Percentiles rank a stretch among this genome's conserved stretches.
Conservation (phyloP, 495 filamentous ascomycete species). For the Penicillium manginii region DNA sequence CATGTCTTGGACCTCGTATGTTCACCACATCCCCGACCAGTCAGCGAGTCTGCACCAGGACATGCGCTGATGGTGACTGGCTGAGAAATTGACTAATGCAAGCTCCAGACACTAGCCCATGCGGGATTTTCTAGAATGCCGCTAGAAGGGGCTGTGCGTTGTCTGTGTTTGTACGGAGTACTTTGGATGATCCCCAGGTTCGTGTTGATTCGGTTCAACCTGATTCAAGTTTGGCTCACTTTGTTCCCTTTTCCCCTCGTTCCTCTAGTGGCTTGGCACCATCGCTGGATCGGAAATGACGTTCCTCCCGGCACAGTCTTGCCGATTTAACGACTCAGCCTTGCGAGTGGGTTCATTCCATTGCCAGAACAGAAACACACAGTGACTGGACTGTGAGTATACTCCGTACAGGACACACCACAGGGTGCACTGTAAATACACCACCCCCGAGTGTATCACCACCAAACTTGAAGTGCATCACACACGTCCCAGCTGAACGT, state of each 20-base stretch:
- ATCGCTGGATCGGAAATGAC: background rate
- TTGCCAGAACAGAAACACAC: background rate
- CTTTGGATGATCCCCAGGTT: background rate
- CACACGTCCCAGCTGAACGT: no score
- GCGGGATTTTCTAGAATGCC: slow-evolving; percentile 3
- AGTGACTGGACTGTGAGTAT: no score
- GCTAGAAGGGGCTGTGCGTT: slow-evolving; percentile 2
- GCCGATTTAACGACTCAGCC: slow-evolving; percentile 2
- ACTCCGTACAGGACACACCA: no score
- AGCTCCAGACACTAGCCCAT: background rate
- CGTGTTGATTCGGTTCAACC: background rate
- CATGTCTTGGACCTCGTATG: background rate
- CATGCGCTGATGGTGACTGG: slow-evolving; percentile 6
- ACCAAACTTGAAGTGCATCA: no score
- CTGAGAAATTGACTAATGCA: slow-evolving; percentile 17
- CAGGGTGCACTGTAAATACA: no score
- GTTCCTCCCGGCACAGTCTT: slow-evolving; percentile 1
- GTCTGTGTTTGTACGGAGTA: no score
- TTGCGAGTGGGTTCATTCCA: background rate
- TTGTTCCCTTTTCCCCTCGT: background rate
- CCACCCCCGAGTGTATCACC: no score
- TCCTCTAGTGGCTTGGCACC: slow-evolving; percentile 3
- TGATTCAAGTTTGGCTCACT: background rate
- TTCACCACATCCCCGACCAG: background rate
- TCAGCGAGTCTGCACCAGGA: background rate